Percentiles rank a stretch among this genome's conserved stretches.
Conservation (phyloP, 192 early-diverging fungal genomes). For the Phlyctochytrium bullatum region DNA sequence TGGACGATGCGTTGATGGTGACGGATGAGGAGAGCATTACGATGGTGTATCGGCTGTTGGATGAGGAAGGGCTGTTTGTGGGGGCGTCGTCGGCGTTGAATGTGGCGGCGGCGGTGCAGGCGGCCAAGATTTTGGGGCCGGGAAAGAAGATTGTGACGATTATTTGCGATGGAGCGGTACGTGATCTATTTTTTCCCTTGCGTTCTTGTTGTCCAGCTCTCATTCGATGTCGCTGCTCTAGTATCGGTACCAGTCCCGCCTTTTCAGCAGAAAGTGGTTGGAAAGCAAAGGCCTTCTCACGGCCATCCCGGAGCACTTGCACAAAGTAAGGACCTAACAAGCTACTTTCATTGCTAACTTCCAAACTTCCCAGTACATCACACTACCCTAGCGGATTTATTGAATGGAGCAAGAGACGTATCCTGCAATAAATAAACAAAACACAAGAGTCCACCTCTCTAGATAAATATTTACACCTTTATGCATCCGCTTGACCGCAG, state of each 20-base stretch:
- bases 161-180: slow-evolving; percentile 78
- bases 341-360: too few relatives aligned
- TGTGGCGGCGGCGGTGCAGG: slow-evolving; percentile 86
- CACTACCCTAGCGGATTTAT: not conserved
- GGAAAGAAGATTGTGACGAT: slow-evolving; percentile 83
- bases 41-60: slow-evolving; percentile 86
- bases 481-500: too few relatives aligned
- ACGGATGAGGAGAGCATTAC: slow-evolving; percentile 76
- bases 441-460: too few relatives aligned
- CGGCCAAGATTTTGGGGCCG: slow-evolving; percentile 77
- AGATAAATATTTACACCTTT: too few relatives aligned
- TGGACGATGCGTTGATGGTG: slow-evolving; percentile 82
- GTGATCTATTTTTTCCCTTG: slow-evolving; percentile 70
- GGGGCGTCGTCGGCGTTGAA: slow-evolving; percentile 92
- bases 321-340: too few relatives aligned
- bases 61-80: slow-evolving; percentile 92
- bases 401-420: too few relatives aligned
- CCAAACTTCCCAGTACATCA: too few relatives aligned
- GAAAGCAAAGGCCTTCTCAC: slow-evolving; percentile 76
- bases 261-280: slow-evolving; percentile 71
- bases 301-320: slow-evolving; percentile 79
- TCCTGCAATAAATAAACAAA: too few relatives aligned
- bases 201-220: slow-evolving; percentile 36
- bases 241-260: slow-evolving; percentile 27
- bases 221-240: not conserved